phyloP scores from a whole-genome alignment of 2,329 filamentous ascomycete species.

The Alternaria sp. region DNA sequence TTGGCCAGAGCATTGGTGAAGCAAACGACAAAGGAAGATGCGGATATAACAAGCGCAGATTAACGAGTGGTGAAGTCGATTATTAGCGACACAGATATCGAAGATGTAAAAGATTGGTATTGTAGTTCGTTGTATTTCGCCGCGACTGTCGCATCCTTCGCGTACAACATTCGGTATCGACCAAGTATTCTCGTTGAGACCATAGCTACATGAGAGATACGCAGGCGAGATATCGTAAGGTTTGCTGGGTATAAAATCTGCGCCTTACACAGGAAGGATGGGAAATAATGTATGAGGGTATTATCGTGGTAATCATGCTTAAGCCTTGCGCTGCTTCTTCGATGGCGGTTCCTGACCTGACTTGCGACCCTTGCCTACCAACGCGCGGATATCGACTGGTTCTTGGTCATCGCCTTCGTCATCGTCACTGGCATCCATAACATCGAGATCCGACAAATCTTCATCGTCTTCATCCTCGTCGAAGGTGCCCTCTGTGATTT shows the following conservation, averaged over 20 bases:
- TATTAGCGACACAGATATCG: not conserved
- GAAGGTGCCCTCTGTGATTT: slow-evolving; percentile 59
- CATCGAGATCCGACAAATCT: slow-evolving; percentile 72
- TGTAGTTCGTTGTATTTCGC: not conserved
- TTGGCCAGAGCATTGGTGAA: not conserved
- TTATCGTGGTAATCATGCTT: slow-evolving; percentile 1
- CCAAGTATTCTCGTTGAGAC: not conserved
- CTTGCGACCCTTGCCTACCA: slow-evolving; percentile 60
- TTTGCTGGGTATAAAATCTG: slow-evolving; percentile 16
- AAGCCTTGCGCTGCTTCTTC: slow-evolving; percentile 55
- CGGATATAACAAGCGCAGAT: not conserved
- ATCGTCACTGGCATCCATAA: slow-evolving; percentile 54
- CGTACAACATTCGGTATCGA: not conserved
- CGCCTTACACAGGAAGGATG: not conserved
- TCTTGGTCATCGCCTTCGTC: slow-evolving; percentile 65
- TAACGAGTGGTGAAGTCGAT: not conserved
- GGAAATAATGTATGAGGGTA: not conserved
- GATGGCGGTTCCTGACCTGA: slow-evolving; percentile 39
- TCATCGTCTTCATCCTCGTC: slow-evolving; percentile 64
- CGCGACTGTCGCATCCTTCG: not conserved
- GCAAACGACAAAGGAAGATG: not conserved
- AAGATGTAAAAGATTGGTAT: not conserved
- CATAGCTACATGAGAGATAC: not conserved
- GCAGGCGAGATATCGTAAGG: not conserved
- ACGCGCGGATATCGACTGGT: slow-evolving; percentile 57